These are phyloP conservation scores for Fusarium sp. DNA, from an alignment of 2,329 filamentous ascomycete genomes.

Conservation along the genomic window DNA sequence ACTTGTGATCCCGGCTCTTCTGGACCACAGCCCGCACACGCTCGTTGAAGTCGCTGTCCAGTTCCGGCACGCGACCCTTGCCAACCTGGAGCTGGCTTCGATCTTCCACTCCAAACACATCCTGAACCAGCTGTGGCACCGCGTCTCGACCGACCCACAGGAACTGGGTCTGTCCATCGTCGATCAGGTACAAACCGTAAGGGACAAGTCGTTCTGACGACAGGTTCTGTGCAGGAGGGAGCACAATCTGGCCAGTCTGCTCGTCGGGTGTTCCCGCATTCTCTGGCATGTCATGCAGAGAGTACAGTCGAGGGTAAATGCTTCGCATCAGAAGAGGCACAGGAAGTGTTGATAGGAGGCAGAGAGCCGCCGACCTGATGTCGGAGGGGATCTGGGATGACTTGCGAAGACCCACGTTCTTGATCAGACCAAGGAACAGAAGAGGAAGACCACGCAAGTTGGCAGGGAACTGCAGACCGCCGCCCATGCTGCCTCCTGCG, in stretches of 20 bases:
- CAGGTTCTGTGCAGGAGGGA: slow-evolving; percentile 85
- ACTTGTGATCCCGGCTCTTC: slow-evolving; percentile 88
- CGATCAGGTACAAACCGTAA: slow-evolving; percentile 93
- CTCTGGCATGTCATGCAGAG: slow-evolving; percentile 95
- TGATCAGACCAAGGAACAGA: slow-evolving; percentile 92
- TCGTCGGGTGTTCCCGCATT: slow-evolving; percentile 85
- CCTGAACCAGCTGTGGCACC: slow-evolving; percentile 83
- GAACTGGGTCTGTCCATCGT: slow-evolving; percentile 97
- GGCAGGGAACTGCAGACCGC: slow-evolving; percentile 90
- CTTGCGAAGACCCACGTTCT: slow-evolving; percentile 92
- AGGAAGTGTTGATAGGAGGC: slow-evolving; percentile 90
- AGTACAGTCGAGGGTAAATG: slow-evolving; percentile 86
- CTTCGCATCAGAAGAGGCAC: slow-evolving; percentile 91
- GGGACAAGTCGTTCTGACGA: slow-evolving; percentile 86
- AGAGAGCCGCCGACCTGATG: slow-evolving; percentile 89
- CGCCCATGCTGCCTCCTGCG: slow-evolving; percentile 93
- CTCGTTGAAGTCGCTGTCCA: slow-evolving; percentile 97
- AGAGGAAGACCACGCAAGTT: slow-evolving; percentile 89
- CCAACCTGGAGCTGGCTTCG: slow-evolving; percentile 86
- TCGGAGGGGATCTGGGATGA: slow-evolving; percentile 94
- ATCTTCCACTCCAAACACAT: slow-evolving; percentile 90
- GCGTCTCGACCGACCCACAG: slow-evolving; percentile 94
- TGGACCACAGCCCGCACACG: slow-evolving; percentile 86
- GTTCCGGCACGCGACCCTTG: slow-evolving; percentile 83
- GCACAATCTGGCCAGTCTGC: slow-evolving; percentile 84